phyloP scores from a whole-genome alignment of 2,329 filamentous ascomycete genomes.

The Xylariaceae sp. region DNA sequence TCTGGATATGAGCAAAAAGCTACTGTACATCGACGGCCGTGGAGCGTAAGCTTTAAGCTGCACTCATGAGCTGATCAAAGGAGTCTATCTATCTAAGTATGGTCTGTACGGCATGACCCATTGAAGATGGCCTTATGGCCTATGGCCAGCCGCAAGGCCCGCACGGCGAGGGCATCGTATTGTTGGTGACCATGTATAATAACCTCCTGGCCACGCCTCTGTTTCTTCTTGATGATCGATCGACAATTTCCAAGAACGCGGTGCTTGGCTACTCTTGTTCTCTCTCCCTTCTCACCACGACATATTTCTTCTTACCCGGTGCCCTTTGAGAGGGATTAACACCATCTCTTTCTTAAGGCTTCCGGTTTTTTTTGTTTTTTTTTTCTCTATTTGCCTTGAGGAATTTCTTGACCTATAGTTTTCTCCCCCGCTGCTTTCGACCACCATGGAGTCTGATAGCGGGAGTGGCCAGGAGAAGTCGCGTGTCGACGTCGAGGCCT shows the following conservation, averaged over 20 bases:
- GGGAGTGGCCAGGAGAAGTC: constrained; percentile 18
- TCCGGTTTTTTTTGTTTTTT: not conserved
- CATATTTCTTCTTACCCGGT: constrained; percentile 1
- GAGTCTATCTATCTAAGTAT: too few species aligned
- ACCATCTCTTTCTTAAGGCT: constrained; percentile 5
- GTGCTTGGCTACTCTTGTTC: constrained; percentile 1
- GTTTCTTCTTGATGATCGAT: not conserved
- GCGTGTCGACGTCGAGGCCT: constrained; percentile 16
- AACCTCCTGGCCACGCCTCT: constrained; percentile 8
- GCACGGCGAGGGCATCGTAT: not conserved
- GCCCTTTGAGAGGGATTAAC: constrained; percentile 12
- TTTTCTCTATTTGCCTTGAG: not conserved
- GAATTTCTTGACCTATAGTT: not conserved
- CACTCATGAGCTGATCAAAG: not conserved
- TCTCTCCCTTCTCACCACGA: constrained; percentile 1
- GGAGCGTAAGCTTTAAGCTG: not conserved
- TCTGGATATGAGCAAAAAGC: too few species aligned
- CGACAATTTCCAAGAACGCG: not conserved
- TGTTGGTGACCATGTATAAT: constrained; percentile 8
- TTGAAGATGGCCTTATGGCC: not conserved
- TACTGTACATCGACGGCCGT: too few species aligned
- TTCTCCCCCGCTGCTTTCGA: not conserved
- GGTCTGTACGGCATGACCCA: not conserved
- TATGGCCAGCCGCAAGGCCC: not conserved
- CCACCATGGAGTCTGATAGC: constrained; percentile 16